phyloP scores from a whole-genome alignment of 352 stramenopile genomes.

The Ophiocytium majus region DNA sequence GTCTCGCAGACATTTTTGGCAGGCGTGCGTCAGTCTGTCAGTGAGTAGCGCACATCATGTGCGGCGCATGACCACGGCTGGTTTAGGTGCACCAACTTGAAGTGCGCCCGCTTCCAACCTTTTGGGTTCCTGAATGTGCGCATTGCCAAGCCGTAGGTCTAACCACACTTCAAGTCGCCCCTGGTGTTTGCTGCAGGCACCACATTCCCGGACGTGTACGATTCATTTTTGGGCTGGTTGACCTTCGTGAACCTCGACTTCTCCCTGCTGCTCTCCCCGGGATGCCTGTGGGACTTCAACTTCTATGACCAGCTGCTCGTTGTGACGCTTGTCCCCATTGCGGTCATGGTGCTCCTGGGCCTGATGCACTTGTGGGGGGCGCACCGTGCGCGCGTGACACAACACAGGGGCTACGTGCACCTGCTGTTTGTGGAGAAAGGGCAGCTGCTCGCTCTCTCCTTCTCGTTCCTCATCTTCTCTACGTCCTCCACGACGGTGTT shows the following conservation, averaged over 20 bases:
- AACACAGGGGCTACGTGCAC: not conserved
- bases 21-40: too few species aligned
- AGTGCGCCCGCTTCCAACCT: too few species aligned
- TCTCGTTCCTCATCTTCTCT: not conserved
- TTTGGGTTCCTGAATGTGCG: too few species aligned
- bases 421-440: not conserved
- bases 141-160: too few species aligned
- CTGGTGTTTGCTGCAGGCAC: constrained; percentile 16
- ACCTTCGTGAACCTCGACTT: constrained; percentile 35
- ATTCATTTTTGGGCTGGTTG: constrained; percentile 13
- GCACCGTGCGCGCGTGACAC: not conserved
- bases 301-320: constrained; percentile 12
- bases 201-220: constrained; percentile 28
- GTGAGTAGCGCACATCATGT: too few species aligned
- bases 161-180: too few species aligned
- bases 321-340: not conserved
- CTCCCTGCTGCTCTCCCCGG: constrained; percentile 19
- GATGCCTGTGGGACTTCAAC: constrained; percentile 27
- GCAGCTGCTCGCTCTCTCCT: not conserved
- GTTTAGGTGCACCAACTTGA: too few species aligned
- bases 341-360: not conserved
- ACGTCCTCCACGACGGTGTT: not conserved
- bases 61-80: too few species aligned
- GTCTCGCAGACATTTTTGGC: too few species aligned
- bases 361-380: not conserved